These are phyloP conservation scores for Nidula microcarpa DNA, from an alignment of 768 basidiomycete species.

Conservation along the genomic window DNA sequence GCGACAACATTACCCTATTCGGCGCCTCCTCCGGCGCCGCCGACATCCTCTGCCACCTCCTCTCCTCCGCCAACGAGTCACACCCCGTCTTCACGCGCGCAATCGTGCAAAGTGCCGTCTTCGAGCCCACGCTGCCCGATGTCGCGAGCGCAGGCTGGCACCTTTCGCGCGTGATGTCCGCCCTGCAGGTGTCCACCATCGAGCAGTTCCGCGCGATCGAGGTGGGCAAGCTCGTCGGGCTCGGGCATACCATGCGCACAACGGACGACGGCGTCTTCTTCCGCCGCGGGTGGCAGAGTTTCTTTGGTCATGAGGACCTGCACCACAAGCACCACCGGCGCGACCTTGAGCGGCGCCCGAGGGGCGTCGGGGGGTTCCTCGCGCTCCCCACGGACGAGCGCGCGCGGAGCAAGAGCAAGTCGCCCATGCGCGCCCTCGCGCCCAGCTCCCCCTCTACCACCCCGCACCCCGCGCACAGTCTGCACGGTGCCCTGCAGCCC, in stretches of 20 bases:
- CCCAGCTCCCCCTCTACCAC: slow-evolving; percentile 16
- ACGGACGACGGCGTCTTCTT: slow-evolving; percentile 74
- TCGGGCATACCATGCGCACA: slow-evolving; percentile 47
- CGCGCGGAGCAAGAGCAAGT: not conserved
- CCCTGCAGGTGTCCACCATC: slow-evolving; percentile 49
- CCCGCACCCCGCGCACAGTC: slow-evolving; percentile 11
- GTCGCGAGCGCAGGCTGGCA: slow-evolving; percentile 62
- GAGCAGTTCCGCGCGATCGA: slow-evolving; percentile 62
- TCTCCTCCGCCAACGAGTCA: slow-evolving; percentile 58
- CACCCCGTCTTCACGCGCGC: slow-evolving; percentile 68
- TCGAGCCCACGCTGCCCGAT: slow-evolving; percentile 61
- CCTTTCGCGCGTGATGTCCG: slow-evolving; percentile 58
- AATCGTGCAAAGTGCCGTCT: slow-evolving; percentile 69
- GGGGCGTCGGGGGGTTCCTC: slow-evolving; percentile 7
- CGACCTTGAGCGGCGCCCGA: slow-evolving; percentile 4
- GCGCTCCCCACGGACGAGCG: slow-evolving; percentile 6
- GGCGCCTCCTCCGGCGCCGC: slow-evolving; percentile 51
- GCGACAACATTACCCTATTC: slow-evolving; percentile 51
- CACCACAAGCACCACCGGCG: slow-evolving; percentile 11
- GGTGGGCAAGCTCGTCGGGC: slow-evolving; percentile 52
- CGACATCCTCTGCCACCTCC: slow-evolving; percentile 59
- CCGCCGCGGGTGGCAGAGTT: slow-evolving; percentile 53
- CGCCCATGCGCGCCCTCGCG: slow-evolving; percentile 5
- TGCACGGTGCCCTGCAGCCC: slow-evolving; percentile 46
- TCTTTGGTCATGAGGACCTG: slow-evolving; percentile 32